Base-by-base conservation (phyloP, 345 rosid species). In the Chamaenerion angustifolium region DNA sequence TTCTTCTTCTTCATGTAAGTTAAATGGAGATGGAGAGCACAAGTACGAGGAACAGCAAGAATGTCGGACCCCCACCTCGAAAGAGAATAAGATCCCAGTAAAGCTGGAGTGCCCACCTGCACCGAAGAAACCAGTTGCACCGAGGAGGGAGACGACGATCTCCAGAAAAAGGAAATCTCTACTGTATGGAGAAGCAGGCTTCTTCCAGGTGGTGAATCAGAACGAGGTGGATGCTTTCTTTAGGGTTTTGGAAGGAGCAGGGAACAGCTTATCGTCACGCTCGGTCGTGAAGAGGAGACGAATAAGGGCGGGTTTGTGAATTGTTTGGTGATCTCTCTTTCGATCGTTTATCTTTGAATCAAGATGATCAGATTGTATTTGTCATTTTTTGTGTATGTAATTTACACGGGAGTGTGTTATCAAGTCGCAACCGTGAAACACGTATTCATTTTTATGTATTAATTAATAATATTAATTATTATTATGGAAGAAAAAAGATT, bases 191-290 rank as follows among this genome's bases (percentile, higher is more conserved):
- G 19, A 31, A 40, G 27, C 16, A 2, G 53, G 48, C 12, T 41
- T 48, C 40, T 48, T 37, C 15, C 46, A 19, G 1, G 46, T 3
- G 52, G 56, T 41, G 45, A 52, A 42, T 53, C 16, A 11, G 21
- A 53, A 21, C 15, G 61, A 48, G 45, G 61, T 57, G 14, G 61
- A 57, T 52, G 61, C 13, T 23, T 41, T 57, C 44, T 57, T 57
- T 53, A 50, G 53, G 53, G 42, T 40, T 31, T 40, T 42, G 18
- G 61, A 57, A 19, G 15, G 51, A 11, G 54, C 12, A 12, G 18
- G 6, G 40, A 23, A 48, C 10, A 13, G 17, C 9, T 46, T 21
- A 3, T 15, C 18, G 8, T 15, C 49, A 10, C 49, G 49, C 4
- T 11, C 19, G 43, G 58, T n/a, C 15, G 49, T 12, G 49, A 55